Conservation (phyloP, 2,329 filamentous ascomycete genomes). For the Colletotrichum sp. region DNA sequence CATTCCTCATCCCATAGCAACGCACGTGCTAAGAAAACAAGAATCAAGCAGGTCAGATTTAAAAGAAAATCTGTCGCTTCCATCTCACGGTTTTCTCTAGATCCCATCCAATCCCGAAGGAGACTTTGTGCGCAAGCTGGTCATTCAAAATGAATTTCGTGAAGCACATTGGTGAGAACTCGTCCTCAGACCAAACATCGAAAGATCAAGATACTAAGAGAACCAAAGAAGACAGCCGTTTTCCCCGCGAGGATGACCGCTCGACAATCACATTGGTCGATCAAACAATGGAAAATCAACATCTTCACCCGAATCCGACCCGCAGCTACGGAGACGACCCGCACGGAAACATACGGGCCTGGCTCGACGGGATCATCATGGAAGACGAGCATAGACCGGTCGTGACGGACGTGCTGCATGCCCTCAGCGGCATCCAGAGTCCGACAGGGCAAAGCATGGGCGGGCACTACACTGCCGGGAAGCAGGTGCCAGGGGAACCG, state of each 20-base stretch:
- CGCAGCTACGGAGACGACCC: background rate
- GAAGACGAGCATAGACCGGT: conserved; percentile 3
- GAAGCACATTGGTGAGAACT: background rate
- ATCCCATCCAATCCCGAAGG: background rate
- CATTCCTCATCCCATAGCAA: background rate
- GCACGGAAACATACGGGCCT: conserved; percentile 4
- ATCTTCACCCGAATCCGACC: background rate
- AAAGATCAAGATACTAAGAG: background rate
- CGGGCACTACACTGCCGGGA: no score
- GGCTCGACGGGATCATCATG: conserved; percentile 2
- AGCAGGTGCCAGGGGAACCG: background rate
- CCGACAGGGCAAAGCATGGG: background rate
- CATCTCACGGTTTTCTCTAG: accelerated
- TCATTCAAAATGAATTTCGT: background rate
- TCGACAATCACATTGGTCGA: background rate
- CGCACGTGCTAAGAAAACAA: background rate
- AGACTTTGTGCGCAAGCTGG: background rate
- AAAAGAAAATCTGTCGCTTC: background rate
- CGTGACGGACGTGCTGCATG: background rate
- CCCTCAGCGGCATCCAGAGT: background rate
- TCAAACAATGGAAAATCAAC: background rate
- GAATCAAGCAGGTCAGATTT: background rate
- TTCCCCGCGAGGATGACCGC: background rate
- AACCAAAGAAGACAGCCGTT: background rate
- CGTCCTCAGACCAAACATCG: background rate